phyloP scores from a whole-genome alignment of 495 filamentous ascomycete genomes.

The Podospora pseudoanserina region DNA sequence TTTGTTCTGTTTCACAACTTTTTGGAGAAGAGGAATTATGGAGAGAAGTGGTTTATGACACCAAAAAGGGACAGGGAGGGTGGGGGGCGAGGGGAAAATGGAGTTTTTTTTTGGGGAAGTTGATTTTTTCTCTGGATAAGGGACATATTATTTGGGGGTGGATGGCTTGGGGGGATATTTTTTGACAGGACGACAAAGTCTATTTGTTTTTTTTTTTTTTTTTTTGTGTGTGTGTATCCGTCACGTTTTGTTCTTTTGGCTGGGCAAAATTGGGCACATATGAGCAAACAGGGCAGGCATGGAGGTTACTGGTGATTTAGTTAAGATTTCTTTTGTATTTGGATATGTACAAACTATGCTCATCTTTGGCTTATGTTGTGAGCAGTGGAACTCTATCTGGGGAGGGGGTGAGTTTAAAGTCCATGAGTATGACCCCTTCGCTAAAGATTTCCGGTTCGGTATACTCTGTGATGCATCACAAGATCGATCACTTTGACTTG shows the following conservation, averaged over 20 bases:
- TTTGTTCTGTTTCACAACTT: not conserved
- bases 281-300: not conserved
- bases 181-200: not conserved
- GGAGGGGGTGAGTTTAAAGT: not conserved
- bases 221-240: not conserved
- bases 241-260: not conserved
- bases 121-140: not conserved
- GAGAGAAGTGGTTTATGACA: no score
- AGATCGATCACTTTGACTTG: no score
- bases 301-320: not conserved
- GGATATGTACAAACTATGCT: not conserved
- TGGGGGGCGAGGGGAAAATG: not conserved
- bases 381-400: no score
- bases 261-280: not conserved
- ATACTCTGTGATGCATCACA: not conserved
- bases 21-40: no score
- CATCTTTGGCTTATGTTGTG: no score
- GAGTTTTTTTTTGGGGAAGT: not conserved
- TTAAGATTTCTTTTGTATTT: slow-evolving; percentile 1
- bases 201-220: not conserved
- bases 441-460: not conserved
- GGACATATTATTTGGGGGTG: not conserved
- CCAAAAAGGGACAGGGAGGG: not conserved
- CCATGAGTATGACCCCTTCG: not conserved
- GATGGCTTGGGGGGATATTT: not conserved